Percentiles rank a stretch among this genome's conserved stretches.
Conservation (phyloP, 2,329 filamentous ascomycete genomes). For the Cladosporium sp. region DNA sequence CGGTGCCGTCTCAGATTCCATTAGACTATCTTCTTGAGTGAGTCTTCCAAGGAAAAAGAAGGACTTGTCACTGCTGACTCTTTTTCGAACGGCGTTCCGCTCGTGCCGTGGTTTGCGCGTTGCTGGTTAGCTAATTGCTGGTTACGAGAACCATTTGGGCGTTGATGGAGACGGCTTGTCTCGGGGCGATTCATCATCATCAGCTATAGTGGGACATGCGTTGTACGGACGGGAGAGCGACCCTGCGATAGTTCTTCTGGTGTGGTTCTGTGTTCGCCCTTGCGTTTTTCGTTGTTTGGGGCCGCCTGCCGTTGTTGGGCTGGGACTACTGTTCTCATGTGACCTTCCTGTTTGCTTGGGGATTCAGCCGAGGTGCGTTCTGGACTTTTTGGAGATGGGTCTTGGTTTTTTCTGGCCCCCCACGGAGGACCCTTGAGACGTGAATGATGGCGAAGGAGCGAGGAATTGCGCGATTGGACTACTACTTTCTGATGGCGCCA, state of each 20-base stretch:
- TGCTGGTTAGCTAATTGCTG: background rate
- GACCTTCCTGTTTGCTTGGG: background rate
- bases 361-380: background rate
- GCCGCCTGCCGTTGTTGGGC: background rate
- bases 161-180: background rate
- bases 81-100: background rate
- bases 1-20: background rate
- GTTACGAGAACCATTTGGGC: background rate
- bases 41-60: too few relatives aligned
- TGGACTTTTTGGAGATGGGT: background rate
- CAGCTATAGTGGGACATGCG: background rate
- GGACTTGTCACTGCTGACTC: background rate
- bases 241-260: background rate
- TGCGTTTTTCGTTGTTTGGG: background rate
- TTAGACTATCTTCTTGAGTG: background rate
- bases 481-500: background rate
- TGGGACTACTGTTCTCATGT: background rate
- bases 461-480: background rate
- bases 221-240: background rate
- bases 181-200: background rate
- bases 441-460: background rate
- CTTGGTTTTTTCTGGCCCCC: background rate
- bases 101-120: background rate
- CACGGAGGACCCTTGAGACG: background rate
- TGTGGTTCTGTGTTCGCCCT: background rate